Evolutionary conservation across 306 rosid species (phyloP), one percentile per base, ranked within the genome.

Genomic region (Cucurbita pepo): DNA sequence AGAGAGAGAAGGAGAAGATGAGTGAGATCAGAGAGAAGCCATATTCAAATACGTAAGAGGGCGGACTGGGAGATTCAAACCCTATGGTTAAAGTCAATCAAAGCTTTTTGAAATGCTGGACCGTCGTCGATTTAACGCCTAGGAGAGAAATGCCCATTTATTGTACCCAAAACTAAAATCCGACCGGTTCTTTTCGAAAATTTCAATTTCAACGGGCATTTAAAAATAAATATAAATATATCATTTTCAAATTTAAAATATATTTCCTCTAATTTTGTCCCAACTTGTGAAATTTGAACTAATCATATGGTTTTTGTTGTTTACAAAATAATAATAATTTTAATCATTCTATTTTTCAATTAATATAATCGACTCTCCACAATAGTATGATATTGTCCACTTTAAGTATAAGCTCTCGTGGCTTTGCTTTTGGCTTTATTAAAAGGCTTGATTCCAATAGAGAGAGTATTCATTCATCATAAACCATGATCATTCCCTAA

Each of bases 81-180:
- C 78, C 88, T 84, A 78, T 75, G 59, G 57, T 78, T 79, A 83
- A 82, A 7, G 43, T 83, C 85, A 77, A 82, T 50, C 41, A 50
- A 51, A n/a, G 36, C 11, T 22, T 62, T 75, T 85, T n/a, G 22
- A 12, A 7, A 5, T 12, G 5, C 3, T 76, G 13, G 56, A 80
- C 85, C 84, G 88, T 25, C 0, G 0, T 0, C 80, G 84, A 81
- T 9, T 51, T n/a, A 67, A 77, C 86, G 82, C 82, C 81, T 77
- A 0, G 8, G 67, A 60, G 34, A 6, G 41, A 10, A 59, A 41
- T 55, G 16, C 58, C 45, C 69, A 44, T 51, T 51, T 43, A 14
- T 60, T 25, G 25, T 21, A 59, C 71, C 51, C 14, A 48, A 77
- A 76, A 70, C 51, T 14, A 48, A 77, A 76, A 70, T 70, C 10